Evolutionary conservation across 345 rosid species (phyloP).

Genomic region (Tarenaya hassleriana): DNA sequence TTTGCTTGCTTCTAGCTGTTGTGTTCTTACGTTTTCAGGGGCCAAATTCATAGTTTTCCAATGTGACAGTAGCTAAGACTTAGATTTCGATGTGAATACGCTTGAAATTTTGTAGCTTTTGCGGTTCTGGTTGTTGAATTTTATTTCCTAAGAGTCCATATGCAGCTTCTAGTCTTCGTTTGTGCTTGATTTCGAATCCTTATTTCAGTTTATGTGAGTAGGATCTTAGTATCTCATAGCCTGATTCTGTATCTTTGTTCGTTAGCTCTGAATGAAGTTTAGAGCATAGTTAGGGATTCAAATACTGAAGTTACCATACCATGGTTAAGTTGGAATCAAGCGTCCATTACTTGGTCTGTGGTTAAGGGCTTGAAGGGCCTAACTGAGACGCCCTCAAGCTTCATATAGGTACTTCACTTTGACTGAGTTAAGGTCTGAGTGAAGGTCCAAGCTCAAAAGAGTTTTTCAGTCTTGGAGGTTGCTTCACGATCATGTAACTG

Average conservation of each 20-base stretch:
- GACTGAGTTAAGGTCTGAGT: too few species aligned
- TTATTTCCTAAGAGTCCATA: constrained; percentile 1
- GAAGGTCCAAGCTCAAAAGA: too few species aligned
- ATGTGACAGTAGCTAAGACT: too few species aligned
- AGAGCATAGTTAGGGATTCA: background rate
- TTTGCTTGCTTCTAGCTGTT: background rate
- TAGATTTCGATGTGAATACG: constrained; percentile 5
- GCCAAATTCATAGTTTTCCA: too few species aligned
- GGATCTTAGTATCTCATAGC: background rate
- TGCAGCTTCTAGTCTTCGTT: background rate
- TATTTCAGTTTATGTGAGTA: background rate
- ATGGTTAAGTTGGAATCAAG: background rate
- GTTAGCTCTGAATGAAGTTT: background rate
- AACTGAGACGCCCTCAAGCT: too few species aligned
- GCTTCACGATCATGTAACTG: too few species aligned
- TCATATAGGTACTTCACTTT: too few species aligned
- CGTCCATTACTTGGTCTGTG: background rate
- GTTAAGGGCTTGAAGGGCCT: too few species aligned
- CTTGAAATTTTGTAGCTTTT: background rate
- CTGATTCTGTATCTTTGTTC: background rate
- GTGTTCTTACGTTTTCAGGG: background rate
- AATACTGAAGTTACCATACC: constrained; percentile 12
- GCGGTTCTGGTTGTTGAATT: background rate
- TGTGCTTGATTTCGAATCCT: constrained; percentile 7
- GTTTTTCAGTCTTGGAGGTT: too few species aligned